Percentiles rank a stretch among this genome's conserved stretches.
These are phyloP conservation scores for Geoglossum cookeanum DNA, from an alignment of 2,329 filamentous ascomycete species.

Conservation along the genomic window DNA sequence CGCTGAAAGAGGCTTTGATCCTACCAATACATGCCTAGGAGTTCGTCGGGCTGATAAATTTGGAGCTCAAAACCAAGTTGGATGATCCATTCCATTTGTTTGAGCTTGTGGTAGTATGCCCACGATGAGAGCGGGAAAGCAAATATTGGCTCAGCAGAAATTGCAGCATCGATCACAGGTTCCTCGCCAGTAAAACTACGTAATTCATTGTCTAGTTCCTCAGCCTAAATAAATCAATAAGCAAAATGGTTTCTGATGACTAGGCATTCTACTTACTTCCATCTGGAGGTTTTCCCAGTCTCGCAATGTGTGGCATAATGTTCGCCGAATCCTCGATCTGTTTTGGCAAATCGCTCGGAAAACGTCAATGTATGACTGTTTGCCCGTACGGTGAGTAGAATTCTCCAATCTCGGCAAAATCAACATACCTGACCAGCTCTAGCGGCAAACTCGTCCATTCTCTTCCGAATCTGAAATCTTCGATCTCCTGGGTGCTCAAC, in stretches of 20 bases:
- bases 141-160: slow-evolving; percentile 31
- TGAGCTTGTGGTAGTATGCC: slow-evolving; percentile 80
- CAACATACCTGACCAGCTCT: slow-evolving; percentile 27
- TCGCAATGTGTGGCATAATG: slow-evolving; percentile 63
- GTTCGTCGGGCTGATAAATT: slow-evolving; percentile 70
- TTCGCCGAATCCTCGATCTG: slow-evolving; percentile 69
- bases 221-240: slow-evolving; percentile 20
- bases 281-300: slow-evolving; percentile 73
- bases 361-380: slow-evolving; percentile 60
- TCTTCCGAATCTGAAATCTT: slow-evolving; percentile 49
- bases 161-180: slow-evolving; percentile 31
- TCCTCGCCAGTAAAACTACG: slow-evolving; percentile 41
- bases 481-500: slow-evolving; percentile 57
- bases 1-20: slow-evolving; percentile 6
- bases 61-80: slow-evolving; percentile 90
- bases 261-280: slow-evolving; percentile 33
- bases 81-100: slow-evolving; percentile 68
- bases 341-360: slow-evolving; percentile 79
- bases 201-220: slow-evolving; percentile 53
- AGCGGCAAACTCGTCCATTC: slow-evolving; percentile 50
- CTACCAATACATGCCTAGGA: slow-evolving; percentile 71
- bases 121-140: slow-evolving; percentile 67
- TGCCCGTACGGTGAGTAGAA: background rate
- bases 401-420: slow-evolving; percentile 21
- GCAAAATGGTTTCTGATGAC: background rate